Evolutionary conservation across 2,329 filamentous ascomycete genomes (phyloP), one percentile per base, ranked within the genome.

Genomic region (Verticillium albo-atrum): DNA sequence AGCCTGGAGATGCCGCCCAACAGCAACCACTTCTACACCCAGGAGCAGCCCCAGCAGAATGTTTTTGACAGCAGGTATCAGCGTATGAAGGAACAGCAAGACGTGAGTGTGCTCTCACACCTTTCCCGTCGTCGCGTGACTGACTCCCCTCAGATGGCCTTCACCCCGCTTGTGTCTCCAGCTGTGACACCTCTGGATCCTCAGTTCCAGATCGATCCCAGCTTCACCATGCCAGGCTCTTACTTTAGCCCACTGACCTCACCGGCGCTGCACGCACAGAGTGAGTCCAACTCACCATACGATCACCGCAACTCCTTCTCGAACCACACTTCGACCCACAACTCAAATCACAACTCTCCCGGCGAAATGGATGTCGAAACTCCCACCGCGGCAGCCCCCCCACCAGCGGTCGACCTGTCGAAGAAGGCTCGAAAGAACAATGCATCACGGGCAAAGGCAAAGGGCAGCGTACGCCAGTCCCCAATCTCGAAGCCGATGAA

Each of bases 241-340:
- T 94, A 92, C 74, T 93, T 95, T 71, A 95, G 90, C 69, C 91
- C 91, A 10, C 79, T 95, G 55, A 92, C 89, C 5, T 95, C 91
- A 17, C 91, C 91, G 1, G 90, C 90, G 3, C 78, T 95, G 20
- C 88, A 90, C 71, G 89, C 90, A 1, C 89, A 92, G 70, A 84
- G 79, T 62, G 84, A 87, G 58, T 68, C 76, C 27, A 71, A 72
- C 17, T 72, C 77, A 4, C 67, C 74, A 56, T 80, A 81, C 62
- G 76, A 84, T 56, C 72, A 77, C 60, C 68, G 74, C 34, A 76
- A 72, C 68, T 78, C 68, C 62, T 78, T 73, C 68, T 74, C 65
- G 65, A 76, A 71, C 68, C 78, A 68, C 63, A 78, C 73, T 68
- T 74, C 65, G 65, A 77, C 70, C 10, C 73, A 74, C 37, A 73